These are phyloP conservation scores for Cunninghamia lanceolata DNA, from an alignment of 75 land plant genomes.

Conservation along the genomic window DNA sequence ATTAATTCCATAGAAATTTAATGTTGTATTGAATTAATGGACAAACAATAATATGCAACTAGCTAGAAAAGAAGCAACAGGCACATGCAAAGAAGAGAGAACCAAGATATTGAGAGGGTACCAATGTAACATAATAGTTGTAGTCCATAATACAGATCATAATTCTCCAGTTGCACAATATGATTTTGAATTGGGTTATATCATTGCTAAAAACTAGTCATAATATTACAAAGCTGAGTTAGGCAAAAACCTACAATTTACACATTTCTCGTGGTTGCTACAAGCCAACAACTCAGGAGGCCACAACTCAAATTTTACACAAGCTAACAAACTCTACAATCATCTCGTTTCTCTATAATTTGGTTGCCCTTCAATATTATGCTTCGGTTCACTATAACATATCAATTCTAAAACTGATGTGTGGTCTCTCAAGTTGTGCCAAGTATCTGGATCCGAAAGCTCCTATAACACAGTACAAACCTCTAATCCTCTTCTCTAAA, in stretches of 20 bases:
- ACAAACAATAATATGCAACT: background rate
- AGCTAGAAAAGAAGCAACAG: background rate
- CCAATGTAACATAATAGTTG: background rate
- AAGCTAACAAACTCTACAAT: background rate
- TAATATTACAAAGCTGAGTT: background rate
- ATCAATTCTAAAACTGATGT: background rate
- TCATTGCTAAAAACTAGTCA: background rate
- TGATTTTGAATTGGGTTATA: no score
- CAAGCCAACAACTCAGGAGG: background rate
- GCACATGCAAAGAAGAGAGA: background rate
- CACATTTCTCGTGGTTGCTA: background rate
- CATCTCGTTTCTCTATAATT: background rate
- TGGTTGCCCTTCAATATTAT: background rate
- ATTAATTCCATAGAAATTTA: no score
- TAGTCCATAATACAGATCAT: no score
- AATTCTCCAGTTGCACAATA: no score
- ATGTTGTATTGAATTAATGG: background rate
- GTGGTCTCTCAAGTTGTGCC: background rate
- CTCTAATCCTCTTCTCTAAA: background rate
- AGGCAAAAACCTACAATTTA: background rate
- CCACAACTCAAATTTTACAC: background rate
- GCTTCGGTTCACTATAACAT: background rate
- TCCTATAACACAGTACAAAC: background rate
- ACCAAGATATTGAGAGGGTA: background rate
- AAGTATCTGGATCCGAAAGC: background rate